A percentile compares a stretch with the other conserved stretches of the same genome.
Evolutionary conservation across 306 rosid species (phyloP).

Genomic region (Malus domestica): ASM211411v1 NC_041792.1:23985907-23986406

Average conservation of each 20-base stretch:
- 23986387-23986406: too few relatives aligned
- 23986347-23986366: too few relatives aligned
- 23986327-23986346: too few relatives aligned
- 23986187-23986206: too few relatives aligned
- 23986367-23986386: too few relatives aligned
- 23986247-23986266: too few relatives aligned
- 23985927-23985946: neutral
- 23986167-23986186: fast-evolving
- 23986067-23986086: neutral
- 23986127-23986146: neutral
- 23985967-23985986: neutral
- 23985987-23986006: neutral
- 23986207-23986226: too few relatives aligned
- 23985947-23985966: neutral
- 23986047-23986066: neutral
- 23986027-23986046: neutral
- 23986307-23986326: fast-evolving
- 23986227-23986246: too few relatives aligned
- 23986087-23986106: neutral
- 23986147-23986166: neutral
- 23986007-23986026: neutral
- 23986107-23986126: neutral
- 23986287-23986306: too few relatives aligned
- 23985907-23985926: too few relatives aligned
- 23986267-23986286: too few relatives aligned